These are phyloP conservation scores for Pilasporangium apinafurcum DNA, from an alignment of 352 stramenopile genomes.

Conservation along the genomic window DNA sequence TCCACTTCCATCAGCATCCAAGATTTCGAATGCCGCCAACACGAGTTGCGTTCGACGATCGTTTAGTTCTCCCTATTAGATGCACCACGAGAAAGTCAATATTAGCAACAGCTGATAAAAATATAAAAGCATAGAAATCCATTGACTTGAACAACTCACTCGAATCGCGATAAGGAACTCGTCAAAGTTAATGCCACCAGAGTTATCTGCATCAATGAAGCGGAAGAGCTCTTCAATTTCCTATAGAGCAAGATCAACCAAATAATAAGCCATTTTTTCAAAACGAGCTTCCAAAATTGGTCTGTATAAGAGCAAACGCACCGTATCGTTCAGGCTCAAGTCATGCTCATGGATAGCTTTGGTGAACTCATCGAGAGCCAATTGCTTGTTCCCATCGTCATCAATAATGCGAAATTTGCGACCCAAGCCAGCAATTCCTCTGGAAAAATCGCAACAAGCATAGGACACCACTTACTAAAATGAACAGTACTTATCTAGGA, in stretches of 20 bases:
- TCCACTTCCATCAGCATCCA: slow-evolving; percentile 54
- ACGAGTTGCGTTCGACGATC: slow-evolving; percentile 44
- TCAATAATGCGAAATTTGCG: slow-evolving; percentile 89
- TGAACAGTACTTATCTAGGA: slow-evolving; percentile 3
- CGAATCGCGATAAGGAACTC: slow-evolving; percentile 59
- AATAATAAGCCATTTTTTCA: not conserved
- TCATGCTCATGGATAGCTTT: slow-evolving; percentile 72
- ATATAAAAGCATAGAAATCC: not conserved
- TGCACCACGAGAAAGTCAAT: too few relatives aligned
- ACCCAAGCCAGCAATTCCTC: slow-evolving; percentile 63
- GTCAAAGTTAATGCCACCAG: slow-evolving; percentile 66
- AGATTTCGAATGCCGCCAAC: slow-evolving; percentile 52
- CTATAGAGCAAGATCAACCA: slow-evolving; percentile 4
- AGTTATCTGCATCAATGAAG: slow-evolving; percentile 81
- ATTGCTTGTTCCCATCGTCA: slow-evolving; percentile 75
- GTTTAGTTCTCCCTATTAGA: slow-evolving; percentile 25
- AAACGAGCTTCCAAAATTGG: too few relatives aligned
- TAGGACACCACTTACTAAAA: not conserved
- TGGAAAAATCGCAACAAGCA: slow-evolving; percentile 4
- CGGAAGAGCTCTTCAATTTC: slow-evolving; percentile 72
- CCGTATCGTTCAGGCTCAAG: slow-evolving; percentile 37
- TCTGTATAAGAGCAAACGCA: slow-evolving; percentile 3
- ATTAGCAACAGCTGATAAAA: slow-evolving; percentile 8
- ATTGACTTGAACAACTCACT: slow-evolving; percentile 10
- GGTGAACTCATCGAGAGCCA: slow-evolving; percentile 69